Evolutionary conservation across 768 basidiomycete species (phyloP).

Genomic region (Leucosporidium creatinivorum): DNA sequence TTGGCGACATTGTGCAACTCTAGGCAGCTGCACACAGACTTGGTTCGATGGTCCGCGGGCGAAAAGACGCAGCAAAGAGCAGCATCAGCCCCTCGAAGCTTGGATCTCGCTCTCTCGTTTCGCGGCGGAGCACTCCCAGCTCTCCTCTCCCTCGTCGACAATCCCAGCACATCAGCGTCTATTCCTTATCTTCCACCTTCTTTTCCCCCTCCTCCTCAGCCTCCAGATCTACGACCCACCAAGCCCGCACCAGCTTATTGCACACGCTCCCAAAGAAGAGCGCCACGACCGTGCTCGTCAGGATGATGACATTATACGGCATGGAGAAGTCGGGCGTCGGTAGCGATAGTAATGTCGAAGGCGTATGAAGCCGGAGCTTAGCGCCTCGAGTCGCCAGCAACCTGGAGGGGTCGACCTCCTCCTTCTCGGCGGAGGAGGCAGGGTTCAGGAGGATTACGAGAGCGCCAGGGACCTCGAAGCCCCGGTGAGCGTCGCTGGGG

Average conservation of each 20-base stretch:
- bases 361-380: slow-evolving; percentile 59
- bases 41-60: too few relatives aligned
- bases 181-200: slow-evolving; percentile 4
- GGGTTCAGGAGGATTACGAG: slow-evolving; percentile 47
- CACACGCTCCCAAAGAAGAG: slow-evolving; percentile 89
- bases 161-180: too few relatives aligned
- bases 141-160: too few relatives aligned
- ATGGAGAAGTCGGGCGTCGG: slow-evolving; percentile 99
- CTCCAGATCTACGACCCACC: slow-evolving; percentile 48
- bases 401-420: not conserved
- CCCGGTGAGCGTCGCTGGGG: slow-evolving; percentile 87
- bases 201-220: slow-evolving; percentile 1
- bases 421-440: slow-evolving; percentile 14
- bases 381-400: slow-evolving; percentile 1
- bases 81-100: too few relatives aligned
- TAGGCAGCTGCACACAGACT: too few relatives aligned
- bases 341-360: slow-evolving; percentile 76
- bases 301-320: slow-evolving; percentile 99
- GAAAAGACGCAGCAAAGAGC: too few relatives aligned
- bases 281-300: slow-evolving; percentile 68
- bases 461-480: slow-evolving; percentile 87
- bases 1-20: too few relatives aligned
- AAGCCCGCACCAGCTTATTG: slow-evolving; percentile 73
- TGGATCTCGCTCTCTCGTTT: too few relatives aligned
- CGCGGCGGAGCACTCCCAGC: too few relatives aligned